These are phyloP conservation scores for Hymenoscyphus occultus DNA, from an alignment of 2,329 filamentous ascomycete species.

Conservation along the genomic window DNA sequence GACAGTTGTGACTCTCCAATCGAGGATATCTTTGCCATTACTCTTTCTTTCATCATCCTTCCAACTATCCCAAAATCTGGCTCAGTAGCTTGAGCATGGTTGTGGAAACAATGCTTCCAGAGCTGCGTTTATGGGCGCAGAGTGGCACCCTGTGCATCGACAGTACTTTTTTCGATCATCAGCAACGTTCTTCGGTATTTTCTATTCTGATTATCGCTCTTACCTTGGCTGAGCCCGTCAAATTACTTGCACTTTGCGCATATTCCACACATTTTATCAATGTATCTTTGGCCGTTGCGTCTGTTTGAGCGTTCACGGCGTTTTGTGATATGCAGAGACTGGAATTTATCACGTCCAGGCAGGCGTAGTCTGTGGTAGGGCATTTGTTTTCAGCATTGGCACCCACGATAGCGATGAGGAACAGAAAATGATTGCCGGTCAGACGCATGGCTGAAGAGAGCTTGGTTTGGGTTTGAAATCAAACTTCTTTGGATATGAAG, in stretches of 20 bases:
- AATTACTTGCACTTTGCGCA: slow-evolving; percentile 13
- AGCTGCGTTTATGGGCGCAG: slow-evolving; percentile 17
- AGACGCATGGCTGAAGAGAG: slow-evolving; percentile 10
- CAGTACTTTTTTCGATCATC: slow-evolving; percentile 14
- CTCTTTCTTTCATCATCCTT: neutral
- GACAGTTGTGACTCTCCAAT: neutral
- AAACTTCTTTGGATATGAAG: neutral
- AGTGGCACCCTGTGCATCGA: slow-evolving; percentile 20
- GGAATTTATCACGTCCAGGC: slow-evolving; percentile 18
- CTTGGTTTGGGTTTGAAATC: neutral
- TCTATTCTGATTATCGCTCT: neutral
- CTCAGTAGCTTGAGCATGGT: slow-evolving; percentile 11
- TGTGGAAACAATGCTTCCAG: slow-evolving; percentile 17
- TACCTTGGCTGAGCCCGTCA: slow-evolving; percentile 20
- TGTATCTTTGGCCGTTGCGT: slow-evolving; percentile 4
- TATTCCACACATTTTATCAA: slow-evolving; percentile 18
- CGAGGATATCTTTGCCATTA: neutral
- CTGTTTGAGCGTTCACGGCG: slow-evolving; percentile 11
- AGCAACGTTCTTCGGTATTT: neutral
- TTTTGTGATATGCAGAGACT: slow-evolving; percentile 20
- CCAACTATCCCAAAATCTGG: too few species aligned
- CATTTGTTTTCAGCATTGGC: slow-evolving; percentile 10
- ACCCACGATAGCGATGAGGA: slow-evolving; percentile 9
- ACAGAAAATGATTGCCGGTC: slow-evolving; percentile 2
- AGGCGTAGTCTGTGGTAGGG: slow-evolving; percentile 14